Percentiles rank a stretch among this genome's conserved stretches.
Evolutionary conservation across 208 protist genomes (phyloP).

Genomic region (Trypanosoma vivax): DNA sequence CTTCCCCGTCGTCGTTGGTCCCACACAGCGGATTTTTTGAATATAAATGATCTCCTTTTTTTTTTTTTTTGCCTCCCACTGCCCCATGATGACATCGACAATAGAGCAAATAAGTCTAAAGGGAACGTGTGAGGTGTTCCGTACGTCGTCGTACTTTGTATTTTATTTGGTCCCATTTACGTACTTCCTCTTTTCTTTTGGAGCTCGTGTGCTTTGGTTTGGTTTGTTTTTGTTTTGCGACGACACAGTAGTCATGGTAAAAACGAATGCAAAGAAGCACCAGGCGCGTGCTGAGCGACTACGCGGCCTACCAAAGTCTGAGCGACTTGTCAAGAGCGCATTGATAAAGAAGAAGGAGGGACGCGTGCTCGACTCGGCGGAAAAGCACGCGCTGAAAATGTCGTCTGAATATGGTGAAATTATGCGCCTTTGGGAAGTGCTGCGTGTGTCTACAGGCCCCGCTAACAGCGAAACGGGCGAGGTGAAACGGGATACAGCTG

Average conservation of each 20-base stretch:
- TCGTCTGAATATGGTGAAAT: slow-evolving; percentile 82
- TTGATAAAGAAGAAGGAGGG: slow-evolving; percentile 87
- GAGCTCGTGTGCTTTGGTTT: slow-evolving; percentile 2
- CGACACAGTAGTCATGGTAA: slow-evolving; percentile 39
- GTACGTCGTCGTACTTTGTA: not conserved
- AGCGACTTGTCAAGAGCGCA: slow-evolving; percentile 68
- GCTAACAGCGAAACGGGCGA: slow-evolving; percentile 17
- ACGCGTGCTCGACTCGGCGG: slow-evolving; percentile 69
- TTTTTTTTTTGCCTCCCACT: too few relatives aligned
- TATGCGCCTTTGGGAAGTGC: slow-evolving; percentile 76
- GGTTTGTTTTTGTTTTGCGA: slow-evolving; percentile 3
- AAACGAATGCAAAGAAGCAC: slow-evolving; percentile 71
- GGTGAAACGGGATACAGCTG: slow-evolving; percentile 2
- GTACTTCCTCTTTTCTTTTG: not conserved
- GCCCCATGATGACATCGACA: too few relatives aligned
- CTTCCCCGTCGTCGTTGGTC: too few relatives aligned
- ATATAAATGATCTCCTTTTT: too few relatives aligned
- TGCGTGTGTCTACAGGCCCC: slow-evolving; percentile 38
- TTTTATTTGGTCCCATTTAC: not conserved
- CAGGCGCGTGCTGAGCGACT: slow-evolving; percentile 62
- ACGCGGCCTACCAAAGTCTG: slow-evolving; percentile 58
- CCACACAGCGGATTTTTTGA: too few relatives aligned
- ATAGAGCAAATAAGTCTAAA: too few relatives aligned
- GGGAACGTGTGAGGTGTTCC: too few relatives aligned
- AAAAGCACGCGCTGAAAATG: slow-evolving; percentile 90